phyloP scores from a whole-genome alignment of 441 rosid genomes.

The Corymbia citriodora region DNA sequence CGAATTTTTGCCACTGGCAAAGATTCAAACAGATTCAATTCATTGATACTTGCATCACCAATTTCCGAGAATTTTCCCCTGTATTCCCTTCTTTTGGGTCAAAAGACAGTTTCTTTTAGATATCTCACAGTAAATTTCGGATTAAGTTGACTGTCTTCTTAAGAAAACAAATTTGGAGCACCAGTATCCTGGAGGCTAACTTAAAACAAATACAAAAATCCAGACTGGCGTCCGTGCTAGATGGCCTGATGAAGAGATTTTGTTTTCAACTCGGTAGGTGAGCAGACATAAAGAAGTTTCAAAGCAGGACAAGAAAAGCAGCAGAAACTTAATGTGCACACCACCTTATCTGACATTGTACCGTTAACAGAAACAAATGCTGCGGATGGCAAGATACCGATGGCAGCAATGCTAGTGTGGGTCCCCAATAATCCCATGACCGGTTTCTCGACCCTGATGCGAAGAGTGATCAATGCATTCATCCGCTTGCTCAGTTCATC shows the following conservation, averaged over 20 bases:
- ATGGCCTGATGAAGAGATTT: background rate
- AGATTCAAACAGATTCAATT: too few species aligned
- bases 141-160: too few species aligned
- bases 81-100: too few species aligned
- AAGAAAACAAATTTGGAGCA: too few species aligned
- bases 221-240: background rate
- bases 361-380: slow-evolving; percentile 13
- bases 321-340: background rate
- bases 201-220: background rate
- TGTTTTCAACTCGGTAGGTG: background rate
- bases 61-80: too few species aligned
- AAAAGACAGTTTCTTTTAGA: too few species aligned
- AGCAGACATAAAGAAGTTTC: background rate
- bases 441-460: slow-evolving; percentile 61
- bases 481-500: slow-evolving; percentile 66
- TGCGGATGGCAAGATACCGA: slow-evolving; percentile 7
- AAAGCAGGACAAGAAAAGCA: background rate
- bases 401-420: slow-evolving; percentile 8
- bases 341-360: slow-evolving; percentile 15
- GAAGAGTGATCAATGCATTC: slow-evolving; percentile 70
- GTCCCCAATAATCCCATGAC: slow-evolving; percentile 1
- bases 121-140: too few species aligned
- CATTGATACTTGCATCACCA: too few species aligned
- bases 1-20: too few species aligned
- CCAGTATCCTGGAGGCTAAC: too few species aligned